Evolutionary conservation across 106 monocot species (phyloP), one percentile per base, ranked within the genome.

Genomic region (Alisma plantagoaquatica): DNA sequence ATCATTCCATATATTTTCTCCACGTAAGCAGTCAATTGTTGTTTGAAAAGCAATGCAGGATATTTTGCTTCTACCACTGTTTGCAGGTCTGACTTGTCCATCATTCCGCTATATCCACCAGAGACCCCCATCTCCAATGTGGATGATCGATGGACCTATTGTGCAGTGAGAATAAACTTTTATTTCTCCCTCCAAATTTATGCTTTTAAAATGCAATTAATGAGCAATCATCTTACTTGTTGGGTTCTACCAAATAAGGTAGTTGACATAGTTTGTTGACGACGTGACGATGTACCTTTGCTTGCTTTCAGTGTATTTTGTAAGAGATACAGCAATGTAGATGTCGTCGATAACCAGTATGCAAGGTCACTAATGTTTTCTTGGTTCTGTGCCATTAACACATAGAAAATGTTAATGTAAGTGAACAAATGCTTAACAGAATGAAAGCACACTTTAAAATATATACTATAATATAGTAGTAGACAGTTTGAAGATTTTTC

Each of bases 1-100:
- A 98, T 89, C 74, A 78, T 81, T 4, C 78, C 96, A 76, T 81
- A 98, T 67, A 89, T 89, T 56, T 98, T 98, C 74, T 98, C 96
- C 38, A 89, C 81, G 46, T 72, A 98, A 59, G 89, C 96, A 19
- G 88, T 81, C 54, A 98, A 59, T 2, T 89, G 96, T 63, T 98
- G 96, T 62, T 98, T 98, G 61, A 98, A 98, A 33, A 89, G 61
- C 27, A 98, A 60, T 28, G 89, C 96, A 25, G 96, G 89, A 48
- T 89, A 98, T 51, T 98, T 98, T 20, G 96, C 89, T 41, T 89
- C 96, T 41, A 98, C 66, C 72, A 65, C 76, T 21, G 71, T 60
- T 54, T 66, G 70, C 12, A 28, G 29, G 46, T 69, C 72, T 10
- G 70, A 48, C 44, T 76, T 84, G 10, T 69, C 70, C 4, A 47